Evolutionary conservation across 108 stramenopile genomes (phyloP), one percentile per base, ranked within the genome.

Genomic region (Nitzschia sp.): DNA sequence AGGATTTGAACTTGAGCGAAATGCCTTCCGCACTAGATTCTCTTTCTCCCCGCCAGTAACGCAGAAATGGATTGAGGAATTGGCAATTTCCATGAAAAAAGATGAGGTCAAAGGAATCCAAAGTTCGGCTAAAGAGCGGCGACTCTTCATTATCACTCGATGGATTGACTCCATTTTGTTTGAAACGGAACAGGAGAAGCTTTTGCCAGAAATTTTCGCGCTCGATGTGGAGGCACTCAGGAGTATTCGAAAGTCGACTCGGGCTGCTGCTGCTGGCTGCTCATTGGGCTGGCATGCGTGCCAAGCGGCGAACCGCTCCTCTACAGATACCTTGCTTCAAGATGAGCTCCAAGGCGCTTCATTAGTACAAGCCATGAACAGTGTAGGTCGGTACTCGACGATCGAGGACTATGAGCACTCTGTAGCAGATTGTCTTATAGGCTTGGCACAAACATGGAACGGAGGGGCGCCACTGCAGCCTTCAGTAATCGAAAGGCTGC

Each of bases 111-210:
- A 41, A 13, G 13, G 6, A 6, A 6, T 41, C 13, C 38, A 13
- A 41, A 6, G 13, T 11, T 48, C 22, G 17, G 33, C 48, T 30
- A n/a, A 50, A 3, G 21, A 54, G 3, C 63, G 57, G 23, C 13
- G 45, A 2, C 0, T n/a, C 41, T 50, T 71, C 35, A 48, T 75
- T 17, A 26, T 19, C 54, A 47, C 38, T 31, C 80, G 81, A 15
- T 88, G 84, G 69, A 82, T 88, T 22, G 74, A 83, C 28, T 71
- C 71, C 13, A 63, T 88, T 46, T 48, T 88, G 41, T 85, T 88
- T 71, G 35, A 48, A 33, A 48, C 16, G 26, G 44, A 63, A 2
- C 22, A 60, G 15, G 27, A 31, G 4, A 28, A 53, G 15, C 21
- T 46, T 11, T 33, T 86, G 26, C 88, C 88, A 13, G 88, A 89